phyloP scores from a whole-genome alignment of 495 filamentous ascomycete genomes.

The Terfezia claveryi region DNA sequence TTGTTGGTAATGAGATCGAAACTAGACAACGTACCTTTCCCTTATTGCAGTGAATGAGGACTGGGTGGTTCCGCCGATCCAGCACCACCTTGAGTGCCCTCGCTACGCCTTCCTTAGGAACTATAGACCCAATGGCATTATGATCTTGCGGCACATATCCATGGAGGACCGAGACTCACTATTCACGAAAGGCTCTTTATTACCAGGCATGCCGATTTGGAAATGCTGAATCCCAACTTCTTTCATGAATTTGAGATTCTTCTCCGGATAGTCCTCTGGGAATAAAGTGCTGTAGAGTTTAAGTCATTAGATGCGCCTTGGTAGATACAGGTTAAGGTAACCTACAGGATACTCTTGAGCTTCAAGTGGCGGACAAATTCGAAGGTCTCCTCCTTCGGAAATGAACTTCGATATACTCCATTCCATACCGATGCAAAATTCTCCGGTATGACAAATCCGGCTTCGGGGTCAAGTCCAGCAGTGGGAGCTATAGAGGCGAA shows the following conservation, averaged over 20 bases:
- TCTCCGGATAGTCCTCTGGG: slow-evolving; percentile 35
- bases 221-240: slow-evolving; percentile 40
- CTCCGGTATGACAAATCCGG: slow-evolving; percentile 19
- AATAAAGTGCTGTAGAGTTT: slow-evolving; percentile 42
- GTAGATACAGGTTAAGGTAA: slow-evolving; percentile 4
- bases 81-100: slow-evolving; percentile 41
- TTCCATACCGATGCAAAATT: slow-evolving; percentile 47
- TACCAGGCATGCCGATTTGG: slow-evolving; percentile 49
- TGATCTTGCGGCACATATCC: neutral
- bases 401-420: slow-evolving; percentile 57
- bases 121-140: slow-evolving; percentile 5
- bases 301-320: neutral
- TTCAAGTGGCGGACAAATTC: slow-evolving; percentile 38
- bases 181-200: slow-evolving; percentile 36
- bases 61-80: slow-evolving; percentile 43
- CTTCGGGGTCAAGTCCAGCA: neutral
- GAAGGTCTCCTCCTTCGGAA: slow-evolving; percentile 42
- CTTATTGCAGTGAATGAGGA: slow-evolving; percentile 76
- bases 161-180: slow-evolving; percentile 4
- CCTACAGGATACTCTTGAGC: slow-evolving; percentile 55
- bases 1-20: neutral
- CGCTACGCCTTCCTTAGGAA: slow-evolving; percentile 39
- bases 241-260: slow-evolving; percentile 37
- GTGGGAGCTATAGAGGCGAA: neutral
- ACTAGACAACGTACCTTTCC: slow-evolving; percentile 38